Conservation (phyloP, 2,329 filamentous ascomycete species). For the Trichocomaceae sp. region DNA sequence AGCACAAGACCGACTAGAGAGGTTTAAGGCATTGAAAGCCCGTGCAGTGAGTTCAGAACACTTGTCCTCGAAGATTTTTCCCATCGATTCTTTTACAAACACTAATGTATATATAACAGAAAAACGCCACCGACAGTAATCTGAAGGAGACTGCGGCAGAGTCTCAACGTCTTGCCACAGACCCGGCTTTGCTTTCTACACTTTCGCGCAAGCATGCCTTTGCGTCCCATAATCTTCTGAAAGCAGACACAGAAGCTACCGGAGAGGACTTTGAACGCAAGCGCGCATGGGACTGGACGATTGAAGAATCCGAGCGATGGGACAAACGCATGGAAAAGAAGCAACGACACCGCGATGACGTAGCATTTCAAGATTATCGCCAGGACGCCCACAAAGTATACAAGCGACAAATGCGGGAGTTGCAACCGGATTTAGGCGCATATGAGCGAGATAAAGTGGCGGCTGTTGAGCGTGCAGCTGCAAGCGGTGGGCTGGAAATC, state of each 20-base stretch:
- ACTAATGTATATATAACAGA: constrained; percentile 28
- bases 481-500: constrained; percentile 78
- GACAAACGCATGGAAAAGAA: constrained; percentile 86
- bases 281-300: constrained; percentile 96
- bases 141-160: constrained; percentile 78
- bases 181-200: constrained; percentile 68
- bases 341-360: constrained; percentile 70
- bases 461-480: constrained; percentile 76
- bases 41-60: constrained; percentile 51
- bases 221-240: constrained; percentile 85
- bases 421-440: constrained; percentile 69
- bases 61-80: constrained; percentile 1
- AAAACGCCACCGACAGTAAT: constrained; percentile 50
- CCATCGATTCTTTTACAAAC: not conserved
- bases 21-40: constrained; percentile 81
- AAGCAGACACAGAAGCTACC: constrained; percentile 76
- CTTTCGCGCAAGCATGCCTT: constrained; percentile 81
- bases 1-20: constrained; percentile 61
- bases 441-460: constrained; percentile 83
- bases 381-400: constrained; percentile 88
- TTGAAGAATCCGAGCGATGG: constrained; percentile 91
- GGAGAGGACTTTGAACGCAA: constrained; percentile 96
- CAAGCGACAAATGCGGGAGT: constrained; percentile 75
- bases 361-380: constrained; percentile 82
- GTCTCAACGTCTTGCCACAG: constrained; percentile 68